Percentiles rank a stretch among this genome's conserved stretches.
Conservation (phyloP, 2,329 filamentous ascomycete species). For the Orbilia ellipsospora region DNA sequence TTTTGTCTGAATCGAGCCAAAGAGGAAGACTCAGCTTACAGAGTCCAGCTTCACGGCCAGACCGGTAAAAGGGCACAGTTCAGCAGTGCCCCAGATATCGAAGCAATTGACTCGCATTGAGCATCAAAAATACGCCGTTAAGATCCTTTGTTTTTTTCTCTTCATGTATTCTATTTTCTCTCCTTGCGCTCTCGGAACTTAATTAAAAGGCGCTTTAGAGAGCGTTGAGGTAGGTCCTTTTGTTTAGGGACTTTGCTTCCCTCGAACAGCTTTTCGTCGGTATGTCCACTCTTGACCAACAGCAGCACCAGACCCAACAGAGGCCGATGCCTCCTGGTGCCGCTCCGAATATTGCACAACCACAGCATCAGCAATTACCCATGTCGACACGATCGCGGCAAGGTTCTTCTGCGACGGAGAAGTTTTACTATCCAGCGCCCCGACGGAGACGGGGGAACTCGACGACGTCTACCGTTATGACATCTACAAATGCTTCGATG, state of each 20-base stretch:
- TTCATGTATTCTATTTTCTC: slow-evolving; percentile 34
- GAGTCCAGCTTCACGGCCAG: slow-evolving; percentile 8
- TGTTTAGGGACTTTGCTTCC: slow-evolving; percentile 26
- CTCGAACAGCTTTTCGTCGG: slow-evolving; percentile 11
- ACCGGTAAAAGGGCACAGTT: slow-evolving; percentile 22
- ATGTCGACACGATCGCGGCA: slow-evolving; percentile 47
- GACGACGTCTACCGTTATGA: slow-evolving; percentile 47
- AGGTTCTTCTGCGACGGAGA: slow-evolving; percentile 54
- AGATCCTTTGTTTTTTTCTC: slow-evolving; percentile 12
- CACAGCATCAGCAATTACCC: slow-evolving; percentile 19
- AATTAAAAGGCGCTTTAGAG: slow-evolving; percentile 30
- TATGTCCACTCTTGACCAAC: slow-evolving; percentile 42
- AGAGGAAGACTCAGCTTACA: background rate
- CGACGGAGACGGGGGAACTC: slow-evolving; percentile 53
- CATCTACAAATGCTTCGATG: slow-evolving; percentile 44
- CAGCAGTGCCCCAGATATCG: slow-evolving; percentile 26
- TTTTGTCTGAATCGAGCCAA: background rate
- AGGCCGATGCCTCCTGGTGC: slow-evolving; percentile 20
- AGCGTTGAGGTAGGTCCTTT: slow-evolving; percentile 3
- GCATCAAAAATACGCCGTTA: slow-evolving; percentile 20
- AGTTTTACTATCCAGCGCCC: slow-evolving; percentile 54
- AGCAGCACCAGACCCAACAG: slow-evolving; percentile 35
- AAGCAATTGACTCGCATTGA: slow-evolving; percentile 22
- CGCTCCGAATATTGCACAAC: slow-evolving; percentile 26
- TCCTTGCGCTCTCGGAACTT: slow-evolving; percentile 33